Evolutionary conservation across 352 stramenopile genomes (phyloP).

Genomic region (Pythium oligandrum): DNA sequence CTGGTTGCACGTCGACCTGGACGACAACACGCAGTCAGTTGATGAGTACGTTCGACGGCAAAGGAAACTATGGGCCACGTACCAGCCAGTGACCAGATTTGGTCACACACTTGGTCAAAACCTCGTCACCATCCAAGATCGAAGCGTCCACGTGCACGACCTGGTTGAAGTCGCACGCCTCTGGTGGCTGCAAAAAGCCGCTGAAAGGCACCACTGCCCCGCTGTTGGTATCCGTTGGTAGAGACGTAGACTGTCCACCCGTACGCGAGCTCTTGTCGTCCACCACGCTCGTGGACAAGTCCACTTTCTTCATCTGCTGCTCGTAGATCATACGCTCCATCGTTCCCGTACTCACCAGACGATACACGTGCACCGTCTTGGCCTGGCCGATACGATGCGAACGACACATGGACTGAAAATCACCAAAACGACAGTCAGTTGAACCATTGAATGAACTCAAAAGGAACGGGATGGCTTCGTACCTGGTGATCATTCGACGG

Average conservation of each 20-base stretch:
- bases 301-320: conserved; percentile 86
- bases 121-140: conserved; percentile 39
- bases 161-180: conserved; percentile 22
- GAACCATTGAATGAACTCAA: neutral
- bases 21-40: conserved; percentile 1
- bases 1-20: conserved; percentile 38
- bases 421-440: conserved; percentile 5
- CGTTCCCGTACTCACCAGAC: conserved; percentile 89
- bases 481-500: conserved; percentile 88
- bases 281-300: conserved; percentile 71
- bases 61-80: conserved; percentile 5
- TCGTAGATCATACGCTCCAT: conserved; percentile 92
- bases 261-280: conserved; percentile 30
- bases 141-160: conserved; percentile 27
- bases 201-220: conserved; percentile 27
- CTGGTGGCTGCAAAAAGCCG: conserved; percentile 53
- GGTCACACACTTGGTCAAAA: conserved; percentile 56
- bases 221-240: conserved; percentile 4
- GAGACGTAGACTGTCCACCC: neutral
- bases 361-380: conserved; percentile 90
- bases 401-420: conserved; percentile 86
- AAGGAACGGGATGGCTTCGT: conserved; percentile 1
- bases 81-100: conserved; percentile 60
- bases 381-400: conserved; percentile 87
- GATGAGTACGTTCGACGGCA: neutral